Base-by-base conservation (phyloP, 1,284 basidiomycete genomes). In the Caloboletus firmus region DNA sequence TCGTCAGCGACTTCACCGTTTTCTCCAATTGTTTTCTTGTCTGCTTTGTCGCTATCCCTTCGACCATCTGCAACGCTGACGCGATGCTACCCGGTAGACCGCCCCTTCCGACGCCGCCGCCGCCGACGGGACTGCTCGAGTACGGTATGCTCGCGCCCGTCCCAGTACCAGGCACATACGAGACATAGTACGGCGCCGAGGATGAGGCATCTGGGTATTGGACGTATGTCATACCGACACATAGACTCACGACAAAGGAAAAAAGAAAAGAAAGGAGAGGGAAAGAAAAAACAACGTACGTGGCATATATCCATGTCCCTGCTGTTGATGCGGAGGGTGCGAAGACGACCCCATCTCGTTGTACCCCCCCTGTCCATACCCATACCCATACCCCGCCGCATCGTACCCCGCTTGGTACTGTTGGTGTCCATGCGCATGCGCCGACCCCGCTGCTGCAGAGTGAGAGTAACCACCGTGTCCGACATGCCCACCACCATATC, bases 21-120 rank as follows among this genome's bases (percentile, higher is more conserved):
- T 56, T 61, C 36, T 71, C 69, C 47, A 73, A 15, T 30, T 62
- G 59, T 20, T 22, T 31, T 13, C 68, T 49, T 24, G 52, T 47
- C 17, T 59, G 58, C 15, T 55, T 45, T 1, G 66, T 62, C 10
- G 70, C 61, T n/a, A 74, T 26, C 10, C 58, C 57, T 31, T 70
- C 69, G 2, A 73, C 48, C 2, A 49, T 58, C 7, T 61, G 53
- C 35, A 65, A 45, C 35, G 66, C 59, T n/a, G 50, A 51, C 35
- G 45, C n/a, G 4, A 55, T 32, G 0, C 49, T 47, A 9, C 48
- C 56, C 22, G 17, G 32, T 5, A 51, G 12, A 1, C 41, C 52
- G 1, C 39, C 49, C 13, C 30, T 11, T 2, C 56, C 45, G 9
- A 7, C 22, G 0, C 50, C 47, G 7, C 47, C 22, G 6, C 10